phyloP scores from a whole-genome alignment of 352 stramenopile species.

The Phytophthora colocasiae region DNA sequence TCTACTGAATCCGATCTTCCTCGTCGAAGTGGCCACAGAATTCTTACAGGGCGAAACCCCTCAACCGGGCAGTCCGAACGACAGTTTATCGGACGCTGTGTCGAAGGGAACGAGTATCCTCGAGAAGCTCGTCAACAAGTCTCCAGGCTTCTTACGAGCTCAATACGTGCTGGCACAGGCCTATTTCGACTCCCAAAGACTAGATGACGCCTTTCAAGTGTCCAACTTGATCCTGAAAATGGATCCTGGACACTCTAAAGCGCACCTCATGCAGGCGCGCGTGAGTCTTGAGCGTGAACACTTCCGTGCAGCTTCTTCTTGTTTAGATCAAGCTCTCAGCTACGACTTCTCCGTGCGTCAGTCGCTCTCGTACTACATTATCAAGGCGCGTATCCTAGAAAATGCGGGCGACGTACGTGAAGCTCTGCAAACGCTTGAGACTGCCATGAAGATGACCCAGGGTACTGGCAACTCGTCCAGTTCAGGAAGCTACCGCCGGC shows the following conservation, averaged over 20 bases:
- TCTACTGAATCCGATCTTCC: constrained; percentile 88
- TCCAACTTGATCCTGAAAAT: constrained; percentile 83
- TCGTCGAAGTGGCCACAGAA: constrained; percentile 88
- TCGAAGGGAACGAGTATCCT: constrained; percentile 65
- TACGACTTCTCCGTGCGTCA: constrained; percentile 91
- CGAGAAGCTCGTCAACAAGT: constrained; percentile 85
- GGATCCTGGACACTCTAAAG: constrained; percentile 73
- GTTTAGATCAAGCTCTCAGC: constrained; percentile 89
- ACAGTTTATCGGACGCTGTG: constrained; percentile 15
- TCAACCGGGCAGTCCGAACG: constrained; percentile 14
- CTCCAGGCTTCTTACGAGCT: constrained; percentile 83
- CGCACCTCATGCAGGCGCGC: constrained; percentile 86
- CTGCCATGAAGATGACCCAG: constrained; percentile 75
- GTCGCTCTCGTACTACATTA: constrained; percentile 86
- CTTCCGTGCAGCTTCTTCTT: constrained; percentile 67
- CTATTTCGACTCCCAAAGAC: constrained; percentile 69
- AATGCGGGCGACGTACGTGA: constrained; percentile 82
- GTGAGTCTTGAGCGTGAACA: constrained; percentile 85
- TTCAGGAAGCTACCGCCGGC: constrained; percentile 15
- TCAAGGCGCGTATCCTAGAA: constrained; percentile 88
- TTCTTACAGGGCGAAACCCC: constrained; percentile 64
- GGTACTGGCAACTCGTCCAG: constrained; percentile 12
- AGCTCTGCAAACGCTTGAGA: constrained; percentile 78
- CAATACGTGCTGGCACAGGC: constrained; percentile 87
- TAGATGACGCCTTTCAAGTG: constrained; percentile 85